Conservation (phyloP, 2,329 filamentous ascomycete species). For the Alternaria metachromatica region DNA sequence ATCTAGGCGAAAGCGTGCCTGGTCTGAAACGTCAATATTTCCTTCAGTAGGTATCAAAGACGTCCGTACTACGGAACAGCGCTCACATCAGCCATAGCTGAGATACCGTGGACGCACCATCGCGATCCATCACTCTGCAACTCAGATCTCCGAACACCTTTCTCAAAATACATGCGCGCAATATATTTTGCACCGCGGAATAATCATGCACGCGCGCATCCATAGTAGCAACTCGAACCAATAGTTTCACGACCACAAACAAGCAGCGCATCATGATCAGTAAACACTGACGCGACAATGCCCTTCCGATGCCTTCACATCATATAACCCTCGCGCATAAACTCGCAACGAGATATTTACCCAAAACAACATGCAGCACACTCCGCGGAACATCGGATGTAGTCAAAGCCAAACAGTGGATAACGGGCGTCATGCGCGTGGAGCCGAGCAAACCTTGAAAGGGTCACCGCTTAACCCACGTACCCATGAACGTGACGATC, state of each 20-base stretch:
- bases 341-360: neutral
- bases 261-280: constrained; percentile 14
- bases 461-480: neutral
- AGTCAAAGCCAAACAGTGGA: neutral
- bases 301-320: constrained; percentile 1
- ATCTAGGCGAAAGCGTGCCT: no score
- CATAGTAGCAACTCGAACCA: neutral
- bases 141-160: neutral
- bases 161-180: neutral
- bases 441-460: neutral
- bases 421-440: neutral
- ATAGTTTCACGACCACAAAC: neutral
- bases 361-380: neutral
- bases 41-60: no score
- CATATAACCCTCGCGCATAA: neutral
- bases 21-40: no score
- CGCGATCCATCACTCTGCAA: no score
- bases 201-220: neutral
- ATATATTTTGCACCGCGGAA: constrained; percentile 1
- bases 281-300: constrained; percentile 1
- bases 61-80: no score
- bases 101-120: no score
- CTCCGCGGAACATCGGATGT: neutral
- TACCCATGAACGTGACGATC: neutral
- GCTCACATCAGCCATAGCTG: no score